Percentiles rank a stretch among this genome's conserved stretches.
These are phyloP conservation scores for Chrysoporthe cubensis DNA, from an alignment of 2,329 filamentous ascomycete genomes.

Conservation along the genomic window DNA sequence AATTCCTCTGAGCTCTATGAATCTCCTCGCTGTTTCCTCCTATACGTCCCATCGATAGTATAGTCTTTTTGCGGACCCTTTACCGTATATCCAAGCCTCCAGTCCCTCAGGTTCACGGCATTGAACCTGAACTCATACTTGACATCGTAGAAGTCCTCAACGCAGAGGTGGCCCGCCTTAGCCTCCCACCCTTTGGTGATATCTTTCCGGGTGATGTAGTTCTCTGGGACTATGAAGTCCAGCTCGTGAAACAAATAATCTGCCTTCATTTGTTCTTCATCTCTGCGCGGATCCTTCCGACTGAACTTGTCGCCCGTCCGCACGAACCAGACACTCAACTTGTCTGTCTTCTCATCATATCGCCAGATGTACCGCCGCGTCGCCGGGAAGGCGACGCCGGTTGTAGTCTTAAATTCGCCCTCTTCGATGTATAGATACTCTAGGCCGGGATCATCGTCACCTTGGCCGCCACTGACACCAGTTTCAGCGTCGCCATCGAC, in stretches of 20 bases:
- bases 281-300: constrained; percentile 76
- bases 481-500: constrained; percentile 28
- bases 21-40: not conserved
- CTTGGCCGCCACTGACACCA: constrained; percentile 17
- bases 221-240: constrained; percentile 56
- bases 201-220: constrained; percentile 26
- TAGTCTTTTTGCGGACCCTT: constrained; percentile 78
- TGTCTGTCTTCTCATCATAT: constrained; percentile 64
- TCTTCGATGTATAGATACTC: constrained; percentile 74
- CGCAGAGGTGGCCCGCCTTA: constrained; percentile 70
- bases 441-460: constrained; percentile 42
- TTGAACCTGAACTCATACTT: constrained; percentile 68
- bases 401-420: constrained; percentile 64
- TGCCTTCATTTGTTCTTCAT: constrained; percentile 63
- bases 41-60: constrained; percentile 59
- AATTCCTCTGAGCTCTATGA: not conserved
- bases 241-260: constrained; percentile 79
- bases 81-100: constrained; percentile 67
- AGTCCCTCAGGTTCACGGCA: constrained; percentile 59
- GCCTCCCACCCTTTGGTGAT: constrained; percentile 60
- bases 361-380: constrained; percentile 73
- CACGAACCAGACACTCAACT: constrained; percentile 74
- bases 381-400: constrained; percentile 61
- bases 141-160: constrained; percentile 73
- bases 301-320: constrained; percentile 63